phyloP scores from a whole-genome alignment of 1,284 basidiomycete species.

The Takashimella koratensis region DNA sequence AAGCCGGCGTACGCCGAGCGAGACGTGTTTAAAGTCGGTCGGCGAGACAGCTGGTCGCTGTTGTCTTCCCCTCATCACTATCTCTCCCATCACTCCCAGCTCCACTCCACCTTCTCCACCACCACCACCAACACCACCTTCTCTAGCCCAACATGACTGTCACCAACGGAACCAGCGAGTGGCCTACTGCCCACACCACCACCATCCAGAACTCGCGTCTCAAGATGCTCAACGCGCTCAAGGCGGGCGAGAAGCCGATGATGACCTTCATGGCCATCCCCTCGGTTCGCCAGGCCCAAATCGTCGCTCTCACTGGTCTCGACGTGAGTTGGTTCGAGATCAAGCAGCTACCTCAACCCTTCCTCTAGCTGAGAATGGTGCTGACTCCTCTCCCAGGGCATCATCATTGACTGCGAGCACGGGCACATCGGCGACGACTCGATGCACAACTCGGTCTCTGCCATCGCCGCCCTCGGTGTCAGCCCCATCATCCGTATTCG shows the following conservation, averaged over 20 bases:
- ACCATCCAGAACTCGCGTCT: conserved; percentile 28
- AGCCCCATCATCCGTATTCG: conserved; percentile 33
- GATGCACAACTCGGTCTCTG: conserved; percentile 37
- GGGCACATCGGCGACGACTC: conserved; percentile 31
- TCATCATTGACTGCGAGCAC: conserved; percentile 35
- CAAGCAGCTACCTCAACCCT: too few species aligned
- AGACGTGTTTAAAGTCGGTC: too few species aligned
- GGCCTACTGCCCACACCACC: conserved; percentile 29
- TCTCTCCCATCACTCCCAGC: too few species aligned
- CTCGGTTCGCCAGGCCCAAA: conserved; percentile 23
- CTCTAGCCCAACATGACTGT: neutral
- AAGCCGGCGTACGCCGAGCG: too few species aligned
- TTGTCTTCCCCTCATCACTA: too few species aligned
- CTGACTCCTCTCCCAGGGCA: conserved; percentile 15
- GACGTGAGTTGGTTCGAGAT: conserved; percentile 22
- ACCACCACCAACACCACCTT: neutral
- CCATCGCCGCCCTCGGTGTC: conserved; percentile 26
- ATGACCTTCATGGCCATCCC: conserved; percentile 34
- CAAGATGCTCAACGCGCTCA: conserved; percentile 27
- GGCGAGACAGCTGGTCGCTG: too few species aligned
- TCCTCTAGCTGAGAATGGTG: too few species aligned
- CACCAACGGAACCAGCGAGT: neutral
- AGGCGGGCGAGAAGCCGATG: conserved; percentile 16
- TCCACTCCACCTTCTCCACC: too few species aligned
- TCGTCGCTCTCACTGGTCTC: conserved; percentile 29